phyloP scores from a whole-genome alignment of 2,329 filamentous ascomycete genomes.

The Eurotiales sp. region DNA sequence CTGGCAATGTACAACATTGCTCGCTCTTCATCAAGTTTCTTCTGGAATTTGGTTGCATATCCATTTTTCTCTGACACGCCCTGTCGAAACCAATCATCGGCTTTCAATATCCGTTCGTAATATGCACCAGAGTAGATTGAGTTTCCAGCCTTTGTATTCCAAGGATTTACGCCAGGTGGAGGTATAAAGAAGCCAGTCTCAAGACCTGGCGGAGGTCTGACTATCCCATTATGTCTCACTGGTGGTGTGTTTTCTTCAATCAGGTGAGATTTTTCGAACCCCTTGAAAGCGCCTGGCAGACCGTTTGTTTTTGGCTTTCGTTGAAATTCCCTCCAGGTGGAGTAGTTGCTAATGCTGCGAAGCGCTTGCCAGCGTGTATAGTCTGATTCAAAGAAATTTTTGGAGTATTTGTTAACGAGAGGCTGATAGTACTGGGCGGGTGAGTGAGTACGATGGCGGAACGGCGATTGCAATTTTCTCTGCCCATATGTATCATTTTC shows the following conservation, averaged over 20 bases:
- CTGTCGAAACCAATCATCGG: constrained; percentile 15
- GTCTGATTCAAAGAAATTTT: constrained; percentile 7
- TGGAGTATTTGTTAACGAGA: constrained; percentile 12
- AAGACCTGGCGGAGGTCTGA: constrained; percentile 10
- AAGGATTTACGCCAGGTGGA: neutral
- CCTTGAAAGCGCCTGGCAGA: constrained; percentile 8
- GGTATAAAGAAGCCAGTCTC: neutral
- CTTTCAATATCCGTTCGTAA: constrained; percentile 7
- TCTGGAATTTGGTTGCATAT: neutral
- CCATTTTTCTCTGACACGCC: neutral
- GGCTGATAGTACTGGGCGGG: constrained; percentile 1
- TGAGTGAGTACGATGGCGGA: neutral
- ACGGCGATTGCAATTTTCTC: constrained; percentile 7
- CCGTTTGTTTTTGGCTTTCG: neutral
- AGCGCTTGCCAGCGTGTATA: neutral
- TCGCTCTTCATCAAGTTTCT: constrained; percentile 1
- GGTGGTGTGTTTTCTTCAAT: neutral
- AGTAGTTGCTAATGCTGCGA: neutral
- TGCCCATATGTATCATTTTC: neutral
- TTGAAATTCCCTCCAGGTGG: neutral
- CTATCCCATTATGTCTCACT: neutral
- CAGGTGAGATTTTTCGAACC: neutral
- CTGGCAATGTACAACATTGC: neutral
- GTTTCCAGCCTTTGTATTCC: neutral
- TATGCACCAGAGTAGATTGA: neutral